These are phyloP conservation scores for Phytophthora macrochlamydospora DNA, from an alignment of 352 stramenopile genomes.

Conservation along the genomic window DNA sequence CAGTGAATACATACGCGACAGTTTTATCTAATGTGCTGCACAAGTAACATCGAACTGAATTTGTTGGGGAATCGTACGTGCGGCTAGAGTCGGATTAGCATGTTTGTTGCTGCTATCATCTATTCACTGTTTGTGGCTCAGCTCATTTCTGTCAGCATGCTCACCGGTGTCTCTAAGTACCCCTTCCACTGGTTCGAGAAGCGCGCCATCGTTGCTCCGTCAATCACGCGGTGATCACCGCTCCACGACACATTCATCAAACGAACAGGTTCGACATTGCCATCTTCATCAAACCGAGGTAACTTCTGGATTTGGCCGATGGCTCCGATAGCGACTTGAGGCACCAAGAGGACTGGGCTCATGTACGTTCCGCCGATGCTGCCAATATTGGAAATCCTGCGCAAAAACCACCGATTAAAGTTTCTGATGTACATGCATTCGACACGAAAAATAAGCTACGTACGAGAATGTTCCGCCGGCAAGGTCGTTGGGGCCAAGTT, in stretches of 20 bases:
- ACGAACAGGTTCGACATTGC: constrained; percentile 82
- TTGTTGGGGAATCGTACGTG: not conserved
- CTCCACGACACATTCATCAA: constrained; percentile 98
- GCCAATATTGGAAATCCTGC: constrained; percentile 92
- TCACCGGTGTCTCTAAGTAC: constrained; percentile 94
- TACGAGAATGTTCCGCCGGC: constrained; percentile 92
- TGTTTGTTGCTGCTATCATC: not conserved
- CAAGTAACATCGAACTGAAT: not conserved
- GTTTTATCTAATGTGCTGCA: constrained; percentile 1
- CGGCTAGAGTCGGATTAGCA: not conserved
- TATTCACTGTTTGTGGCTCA: constrained; percentile 37
- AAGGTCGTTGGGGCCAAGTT: constrained; percentile 89
- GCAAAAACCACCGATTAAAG: constrained; percentile 8
- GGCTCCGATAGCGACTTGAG: constrained; percentile 97
- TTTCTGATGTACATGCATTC: not conserved
- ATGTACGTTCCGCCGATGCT: constrained; percentile 98
- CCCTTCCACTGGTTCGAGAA: constrained; percentile 98
- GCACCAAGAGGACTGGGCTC: constrained; percentile 94
- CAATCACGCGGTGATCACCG: constrained; percentile 97
- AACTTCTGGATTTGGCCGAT: constrained; percentile 96
- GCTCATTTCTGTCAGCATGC: constrained; percentile 92
- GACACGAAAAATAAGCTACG: constrained; percentile 17
- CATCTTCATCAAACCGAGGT: constrained; percentile 92
- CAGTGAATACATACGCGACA: constrained; percentile 27
- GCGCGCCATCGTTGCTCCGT: constrained; percentile 97